A percentile compares a stretch with the other conserved stretches of the same genome.
Evolutionary conservation across 2,329 filamentous ascomycete species (phyloP).

Genomic region (Microsporum audouinii): DNA sequence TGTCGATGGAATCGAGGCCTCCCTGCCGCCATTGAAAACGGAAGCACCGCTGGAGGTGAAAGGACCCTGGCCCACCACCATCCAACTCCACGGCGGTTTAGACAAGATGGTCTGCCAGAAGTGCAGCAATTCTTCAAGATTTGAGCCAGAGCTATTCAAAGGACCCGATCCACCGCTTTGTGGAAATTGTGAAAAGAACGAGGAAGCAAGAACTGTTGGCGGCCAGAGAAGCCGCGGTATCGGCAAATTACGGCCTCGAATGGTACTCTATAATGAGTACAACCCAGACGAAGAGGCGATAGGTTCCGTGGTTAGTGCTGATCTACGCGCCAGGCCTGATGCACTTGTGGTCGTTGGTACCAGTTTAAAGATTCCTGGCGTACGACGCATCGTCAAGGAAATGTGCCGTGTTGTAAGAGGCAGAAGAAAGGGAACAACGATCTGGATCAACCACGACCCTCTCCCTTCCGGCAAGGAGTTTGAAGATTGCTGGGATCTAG

Average conservation of each 20-base stretch:
- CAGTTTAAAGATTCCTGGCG: constrained; percentile 87
- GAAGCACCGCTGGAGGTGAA: constrained; percentile 70
- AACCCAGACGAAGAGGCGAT: constrained; percentile 96
- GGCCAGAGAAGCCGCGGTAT: constrained; percentile 91
- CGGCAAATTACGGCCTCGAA: constrained; percentile 76
- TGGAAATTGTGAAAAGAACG: constrained; percentile 58
- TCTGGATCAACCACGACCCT: constrained; percentile 88
- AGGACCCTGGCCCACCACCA: constrained; percentile 82
- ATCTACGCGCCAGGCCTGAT: constrained; percentile 75
- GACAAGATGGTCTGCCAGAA: constrained; percentile 97
- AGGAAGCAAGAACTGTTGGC: constrained; percentile 62
- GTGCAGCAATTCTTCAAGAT: constrained; percentile 63
- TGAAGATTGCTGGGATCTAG: constrained; percentile 84
- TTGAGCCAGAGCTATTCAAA: constrained; percentile 68
- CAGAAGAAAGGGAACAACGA: constrained; percentile 64
- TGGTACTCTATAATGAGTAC: constrained; percentile 94
- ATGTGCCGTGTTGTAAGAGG: constrained; percentile 80
- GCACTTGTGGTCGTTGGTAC: constrained; percentile 92
- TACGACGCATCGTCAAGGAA: constrained; percentile 78
- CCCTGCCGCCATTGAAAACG: constrained; percentile 66
- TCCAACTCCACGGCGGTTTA: constrained; percentile 87
- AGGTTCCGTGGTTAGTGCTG: constrained; percentile 74
- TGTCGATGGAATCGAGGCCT: constrained; percentile 87
- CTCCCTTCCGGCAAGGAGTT: constrained; percentile 74
- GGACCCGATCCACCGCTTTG: constrained; percentile 77